Base-by-base conservation (phyloP, 371 early-diverging fungal species). In the Phascolomyces articulosus region DNA sequence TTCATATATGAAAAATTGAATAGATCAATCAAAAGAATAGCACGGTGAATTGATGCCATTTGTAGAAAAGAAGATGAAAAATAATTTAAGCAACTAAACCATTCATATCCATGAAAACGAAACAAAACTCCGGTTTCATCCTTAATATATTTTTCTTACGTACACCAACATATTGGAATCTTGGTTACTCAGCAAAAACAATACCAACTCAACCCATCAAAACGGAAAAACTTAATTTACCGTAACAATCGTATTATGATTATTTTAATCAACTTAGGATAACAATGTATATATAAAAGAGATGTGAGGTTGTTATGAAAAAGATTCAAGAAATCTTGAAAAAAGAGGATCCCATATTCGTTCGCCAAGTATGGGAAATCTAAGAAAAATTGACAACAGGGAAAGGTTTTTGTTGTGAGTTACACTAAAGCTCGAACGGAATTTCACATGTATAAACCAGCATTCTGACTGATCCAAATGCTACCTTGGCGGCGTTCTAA, bases 391-490 rank as follows among this genome's bases (percentile, higher is more conserved):
- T 51, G 51, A 51, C 51, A 51, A 23, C 11, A 10, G 23, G 15
- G 24, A 24, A 24, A n/a, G 6, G 16, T 15, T 13, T 0, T 18
- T 1, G 44, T n/a, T 0, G 1, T 0, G 8, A 10, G 51, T 51
- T 24, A n/a, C 51, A 51, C 51, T 23, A 51, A 23, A 24, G 8
- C 16, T 16, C 23, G 6, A 51, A 20, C 26, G 51, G 51, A 51
- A 51, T 51, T 51, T 51, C 51, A 51, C 51, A 51, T 51, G 51
- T 51, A n/a, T 20, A 51, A 3, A 4, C 51, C 26, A 24, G 51
- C 51, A 13, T 51, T 51, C 51, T 51, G 51, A 51, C 51, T 51
- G 51, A 51, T 51, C 51, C 51, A 24, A 23, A 23, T 51, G 4
- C 24, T 51, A 6, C 4, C 13, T 10, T 11, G 2, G 24, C 51